Evolutionary conservation across 345 rosid species (phyloP).

Genomic region (Isatis tinctoria): DNA sequence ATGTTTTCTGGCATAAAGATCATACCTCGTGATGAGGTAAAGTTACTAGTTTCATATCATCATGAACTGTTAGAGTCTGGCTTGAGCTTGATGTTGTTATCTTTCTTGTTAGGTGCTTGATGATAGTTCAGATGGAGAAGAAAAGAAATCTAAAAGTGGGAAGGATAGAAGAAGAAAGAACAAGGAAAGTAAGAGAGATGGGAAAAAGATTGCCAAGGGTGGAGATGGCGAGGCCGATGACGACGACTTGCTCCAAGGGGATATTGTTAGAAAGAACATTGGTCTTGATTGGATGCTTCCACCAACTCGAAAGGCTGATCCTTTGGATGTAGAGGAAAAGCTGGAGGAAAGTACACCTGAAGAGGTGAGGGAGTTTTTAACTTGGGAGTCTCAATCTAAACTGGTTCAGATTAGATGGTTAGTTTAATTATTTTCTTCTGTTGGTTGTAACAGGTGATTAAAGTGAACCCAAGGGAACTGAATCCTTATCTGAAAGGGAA

Average conservation of each 20-base stretch:
- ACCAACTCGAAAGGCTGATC: slow-evolving; percentile 46
- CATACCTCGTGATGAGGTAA: slow-evolving; percentile 62
- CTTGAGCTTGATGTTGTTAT: neutral
- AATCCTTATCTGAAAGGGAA: slow-evolving; percentile 76
- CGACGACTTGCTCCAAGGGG: slow-evolving; percentile 23
- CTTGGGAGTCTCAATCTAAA: neutral
- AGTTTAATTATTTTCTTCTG: neutral
- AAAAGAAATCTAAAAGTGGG: neutral
- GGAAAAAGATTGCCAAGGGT: neutral
- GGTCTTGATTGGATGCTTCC: slow-evolving; percentile 92
- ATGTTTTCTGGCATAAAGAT: slow-evolving; percentile 79
- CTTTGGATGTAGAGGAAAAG: slow-evolving; percentile 29
- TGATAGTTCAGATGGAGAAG: slow-evolving; percentile 33
- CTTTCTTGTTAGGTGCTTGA: slow-evolving; percentile 35
- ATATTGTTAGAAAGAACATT: slow-evolving; percentile 57
- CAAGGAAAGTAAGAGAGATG: neutral
- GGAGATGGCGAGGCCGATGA: slow-evolving; percentile 41
- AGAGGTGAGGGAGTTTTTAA: slow-evolving; percentile 44
- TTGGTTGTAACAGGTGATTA: slow-evolving; percentile 34
- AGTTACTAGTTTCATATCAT: slow-evolving; percentile 1
- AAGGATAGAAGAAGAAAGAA: neutral
- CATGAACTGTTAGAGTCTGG: neutral
- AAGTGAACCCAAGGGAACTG: slow-evolving; percentile 68
- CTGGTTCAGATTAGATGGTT: neutral
- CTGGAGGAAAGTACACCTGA: slow-evolving; percentile 40